Evolutionary conservation across 2,329 filamentous ascomycete genomes (phyloP).

Genomic region (Elsinoe batatas): DNA sequence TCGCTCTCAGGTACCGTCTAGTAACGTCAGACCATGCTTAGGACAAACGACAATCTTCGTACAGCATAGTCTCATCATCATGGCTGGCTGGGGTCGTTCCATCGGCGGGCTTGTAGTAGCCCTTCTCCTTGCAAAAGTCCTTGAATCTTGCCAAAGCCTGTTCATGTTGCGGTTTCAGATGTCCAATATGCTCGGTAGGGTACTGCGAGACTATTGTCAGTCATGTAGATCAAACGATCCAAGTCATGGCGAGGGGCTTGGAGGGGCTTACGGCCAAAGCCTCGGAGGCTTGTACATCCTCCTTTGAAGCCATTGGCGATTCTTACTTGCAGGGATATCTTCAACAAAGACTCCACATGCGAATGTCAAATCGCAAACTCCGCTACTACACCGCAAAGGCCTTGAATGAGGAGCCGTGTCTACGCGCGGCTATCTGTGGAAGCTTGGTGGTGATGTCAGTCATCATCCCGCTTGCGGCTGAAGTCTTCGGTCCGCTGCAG

Average conservation of each 20-base stretch:
- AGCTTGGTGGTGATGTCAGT: slow-evolving; percentile 4
- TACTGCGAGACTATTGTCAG: slow-evolving; percentile 35
- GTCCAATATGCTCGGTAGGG: slow-evolving; percentile 69
- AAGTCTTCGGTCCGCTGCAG: not conserved
- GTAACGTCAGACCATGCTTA: slow-evolving; percentile 14
- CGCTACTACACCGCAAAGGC: not conserved
- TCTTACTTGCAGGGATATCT: not conserved
- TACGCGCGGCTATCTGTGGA: not conserved
- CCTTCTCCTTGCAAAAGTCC: slow-evolving; percentile 52
- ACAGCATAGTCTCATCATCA: slow-evolving; percentile 65
- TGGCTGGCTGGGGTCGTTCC: slow-evolving; percentile 45
- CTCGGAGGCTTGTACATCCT: slow-evolving; percentile 2
- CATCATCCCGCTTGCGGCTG: not conserved
- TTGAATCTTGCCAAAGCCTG: slow-evolving; percentile 64
- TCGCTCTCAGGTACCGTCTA: slow-evolving; percentile 77
- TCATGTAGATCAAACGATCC: not conserved
- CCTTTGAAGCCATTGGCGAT: slow-evolving; percentile 1
- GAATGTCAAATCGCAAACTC: not conserved
- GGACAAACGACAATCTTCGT: slow-evolving; percentile 25
- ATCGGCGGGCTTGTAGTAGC: slow-evolving; percentile 46
- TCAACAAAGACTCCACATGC: not conserved
- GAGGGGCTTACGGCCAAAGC: not conserved
- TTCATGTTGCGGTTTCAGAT: slow-evolving; percentile 61
- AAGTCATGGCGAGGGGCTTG: not conserved
- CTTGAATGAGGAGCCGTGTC: not conserved